phyloP scores from a whole-genome alignment of 1,139 yeast genomes.

The Zygosaccharomyces pseudobailii region DNA sequence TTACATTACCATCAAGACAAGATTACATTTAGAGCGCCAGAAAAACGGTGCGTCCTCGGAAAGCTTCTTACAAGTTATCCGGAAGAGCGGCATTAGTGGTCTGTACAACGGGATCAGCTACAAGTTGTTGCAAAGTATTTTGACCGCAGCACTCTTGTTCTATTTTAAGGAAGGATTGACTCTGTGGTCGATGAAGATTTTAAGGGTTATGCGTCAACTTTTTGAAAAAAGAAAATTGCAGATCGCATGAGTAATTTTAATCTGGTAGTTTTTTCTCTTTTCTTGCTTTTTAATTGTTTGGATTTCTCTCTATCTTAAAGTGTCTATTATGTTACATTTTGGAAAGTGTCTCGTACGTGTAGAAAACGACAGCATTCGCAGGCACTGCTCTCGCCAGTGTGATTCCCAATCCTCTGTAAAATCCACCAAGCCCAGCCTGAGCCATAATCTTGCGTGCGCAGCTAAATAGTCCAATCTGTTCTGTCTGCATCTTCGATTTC shows the following conservation, averaged over 20 bases:
- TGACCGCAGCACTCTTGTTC: conserved; percentile 86
- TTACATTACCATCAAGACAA: conserved; percentile 79
- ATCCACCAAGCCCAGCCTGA: conserved; percentile 48
- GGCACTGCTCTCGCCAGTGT: conserved; percentile 82
- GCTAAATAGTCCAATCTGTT: conserved; percentile 30
- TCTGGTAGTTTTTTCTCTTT: conserved; percentile 1
- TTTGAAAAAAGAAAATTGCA: background rate
- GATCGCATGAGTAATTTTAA: background rate
- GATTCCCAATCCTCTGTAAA: conserved; percentile 82
- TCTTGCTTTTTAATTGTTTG: conserved; percentile 1
- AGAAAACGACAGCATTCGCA: conserved; percentile 82
- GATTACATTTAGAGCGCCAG: conserved; percentile 65
- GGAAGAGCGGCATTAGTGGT: conserved; percentile 64
- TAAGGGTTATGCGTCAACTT: conserved; percentile 12
- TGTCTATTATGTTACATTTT: conserved; percentile 8
- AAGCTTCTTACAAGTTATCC: conserved; percentile 44
- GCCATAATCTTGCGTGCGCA: conserved; percentile 39
- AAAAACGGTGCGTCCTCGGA: conserved; percentile 35
- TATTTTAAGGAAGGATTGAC: conserved; percentile 85
- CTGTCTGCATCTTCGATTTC: conserved; percentile 81
- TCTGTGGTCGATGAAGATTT: conserved; percentile 20
- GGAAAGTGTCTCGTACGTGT: conserved; percentile 61
- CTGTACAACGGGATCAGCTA: conserved; percentile 78
- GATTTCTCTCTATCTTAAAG: background rate
- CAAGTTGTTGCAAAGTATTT: conserved; percentile 75